Evolutionary conservation across 2,329 filamentous ascomycete genomes (phyloP).

Genomic region (Sporothrix globosa): DNA sequence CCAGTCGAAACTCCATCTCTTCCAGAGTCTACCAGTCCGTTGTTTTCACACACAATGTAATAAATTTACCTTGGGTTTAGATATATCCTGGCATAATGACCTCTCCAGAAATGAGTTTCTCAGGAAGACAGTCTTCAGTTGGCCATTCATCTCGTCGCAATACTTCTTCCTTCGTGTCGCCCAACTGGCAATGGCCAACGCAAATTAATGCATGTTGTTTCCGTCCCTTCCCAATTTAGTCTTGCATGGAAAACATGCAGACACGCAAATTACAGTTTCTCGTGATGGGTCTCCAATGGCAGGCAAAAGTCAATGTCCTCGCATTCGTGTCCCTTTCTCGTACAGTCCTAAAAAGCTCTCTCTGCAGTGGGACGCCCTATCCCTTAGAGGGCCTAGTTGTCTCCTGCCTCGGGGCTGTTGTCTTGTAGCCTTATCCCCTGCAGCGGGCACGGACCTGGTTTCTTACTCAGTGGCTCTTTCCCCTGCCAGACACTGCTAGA

Average conservation of each 20-base stretch:
- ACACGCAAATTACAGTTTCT: constrained; percentile 1
- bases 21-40: neutral
- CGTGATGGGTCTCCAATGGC: neutral
- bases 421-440: constrained; percentile 2
- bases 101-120: neutral
- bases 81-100: neutral
- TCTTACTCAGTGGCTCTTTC: constrained; percentile 7
- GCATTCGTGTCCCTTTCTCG: neutral
- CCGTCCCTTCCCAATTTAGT: neutral
- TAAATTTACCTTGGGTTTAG: neutral
- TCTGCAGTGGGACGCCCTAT: neutral
- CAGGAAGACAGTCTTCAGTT: neutral
- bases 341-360: constrained; percentile 5
- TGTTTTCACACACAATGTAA: too few relatives aligned
- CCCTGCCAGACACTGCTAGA: constrained; percentile 3
- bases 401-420: neutral
- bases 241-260: neutral
- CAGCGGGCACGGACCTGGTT: neutral
- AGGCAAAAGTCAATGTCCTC: neutral
- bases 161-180: neutral
- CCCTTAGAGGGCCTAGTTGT: neutral
- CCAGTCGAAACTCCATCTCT: neutral
- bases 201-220: neutral
- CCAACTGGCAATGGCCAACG: neutral
- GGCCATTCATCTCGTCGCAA: too few relatives aligned